A percentile compares a stretch with the other conserved stretches of the same genome.
phyloP scores from a whole-genome alignment of 1,284 basidiomycete species.

The Schizophyllum commune region DNA sequence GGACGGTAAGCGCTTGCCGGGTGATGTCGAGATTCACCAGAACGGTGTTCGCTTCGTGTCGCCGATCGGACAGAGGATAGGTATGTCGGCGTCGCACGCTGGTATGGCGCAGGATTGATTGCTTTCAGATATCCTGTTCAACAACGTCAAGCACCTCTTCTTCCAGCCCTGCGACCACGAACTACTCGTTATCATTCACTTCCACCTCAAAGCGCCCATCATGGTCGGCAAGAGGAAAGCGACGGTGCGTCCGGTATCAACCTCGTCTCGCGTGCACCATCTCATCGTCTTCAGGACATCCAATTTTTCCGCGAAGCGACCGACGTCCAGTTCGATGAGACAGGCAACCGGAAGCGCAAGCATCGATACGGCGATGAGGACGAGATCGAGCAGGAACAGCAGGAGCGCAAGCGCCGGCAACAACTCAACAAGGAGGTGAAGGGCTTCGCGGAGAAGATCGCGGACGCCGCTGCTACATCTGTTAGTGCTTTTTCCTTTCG shows the following conservation, averaged over 20 bases:
- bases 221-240: constrained; percentile 99
- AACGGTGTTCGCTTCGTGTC: constrained; percentile 95
- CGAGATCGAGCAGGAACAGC: constrained; percentile 98
- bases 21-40: constrained; percentile 96
- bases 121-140: constrained; percentile 96
- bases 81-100: too few relatives aligned
- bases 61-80: constrained; percentile 86
- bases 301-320: constrained; percentile 99
- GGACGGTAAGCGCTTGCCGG: constrained; percentile 88
- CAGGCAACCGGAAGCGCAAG: constrained; percentile 97
- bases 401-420: constrained; percentile 85
- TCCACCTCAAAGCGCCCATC: constrained; percentile 93
- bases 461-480: constrained; percentile 73
- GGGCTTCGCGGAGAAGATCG: constrained; percentile 88
- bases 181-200: constrained; percentile 88
- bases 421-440: constrained; percentile 95
- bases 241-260: constrained; percentile 43
- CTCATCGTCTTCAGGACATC: constrained; percentile 52
- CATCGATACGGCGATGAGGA: constrained; percentile 98
- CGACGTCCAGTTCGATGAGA: constrained; percentile 98
- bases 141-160: constrained; percentile 97
- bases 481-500: constrained; percentile 32
- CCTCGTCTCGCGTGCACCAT: constrained; percentile 1
- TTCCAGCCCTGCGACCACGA: constrained; percentile 99
- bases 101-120: too few relatives aligned